Evolutionary conservation across 2,329 filamentous ascomycete genomes (phyloP).

Genomic region (Emergomyces africanus): DNA sequence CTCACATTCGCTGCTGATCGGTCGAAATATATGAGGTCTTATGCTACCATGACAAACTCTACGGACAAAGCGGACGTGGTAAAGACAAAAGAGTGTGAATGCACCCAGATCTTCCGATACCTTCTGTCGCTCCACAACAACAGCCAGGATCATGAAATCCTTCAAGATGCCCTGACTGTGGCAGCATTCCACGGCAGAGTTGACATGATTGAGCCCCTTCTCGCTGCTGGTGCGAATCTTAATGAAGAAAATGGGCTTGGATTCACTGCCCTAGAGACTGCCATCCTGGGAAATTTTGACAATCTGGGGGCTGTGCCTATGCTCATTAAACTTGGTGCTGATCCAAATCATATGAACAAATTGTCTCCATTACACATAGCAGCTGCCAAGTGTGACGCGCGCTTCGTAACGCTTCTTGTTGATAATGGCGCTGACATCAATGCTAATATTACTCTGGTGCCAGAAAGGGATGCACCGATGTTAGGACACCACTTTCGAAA

Average conservation of each 20-base stretch:
- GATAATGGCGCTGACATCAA: background rate
- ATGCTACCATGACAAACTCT: background rate
- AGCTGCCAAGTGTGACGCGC: background rate
- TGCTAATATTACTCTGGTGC: background rate
- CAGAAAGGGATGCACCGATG: background rate
- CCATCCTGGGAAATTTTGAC: background rate
- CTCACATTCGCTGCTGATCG: background rate
- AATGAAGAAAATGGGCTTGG: background rate
- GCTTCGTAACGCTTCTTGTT: background rate
- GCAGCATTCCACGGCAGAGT: background rate
- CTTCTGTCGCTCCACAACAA: background rate
- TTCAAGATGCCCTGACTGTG: background rate
- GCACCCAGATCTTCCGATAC: background rate
- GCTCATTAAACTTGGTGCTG: background rate
- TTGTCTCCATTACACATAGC: slow-evolving; percentile 3
- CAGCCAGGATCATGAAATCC: background rate
- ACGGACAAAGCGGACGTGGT: background rate
- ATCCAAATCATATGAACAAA: background rate
- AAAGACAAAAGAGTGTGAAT: background rate
- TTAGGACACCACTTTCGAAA: background rate
- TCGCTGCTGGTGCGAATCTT: background rate
- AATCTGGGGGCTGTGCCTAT: background rate
- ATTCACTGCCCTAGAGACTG: background rate
- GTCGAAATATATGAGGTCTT: background rate
- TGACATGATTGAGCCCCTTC: background rate